Conservation (phyloP, 805 yeast species). For the Debaryomyces castellii region DNA sequence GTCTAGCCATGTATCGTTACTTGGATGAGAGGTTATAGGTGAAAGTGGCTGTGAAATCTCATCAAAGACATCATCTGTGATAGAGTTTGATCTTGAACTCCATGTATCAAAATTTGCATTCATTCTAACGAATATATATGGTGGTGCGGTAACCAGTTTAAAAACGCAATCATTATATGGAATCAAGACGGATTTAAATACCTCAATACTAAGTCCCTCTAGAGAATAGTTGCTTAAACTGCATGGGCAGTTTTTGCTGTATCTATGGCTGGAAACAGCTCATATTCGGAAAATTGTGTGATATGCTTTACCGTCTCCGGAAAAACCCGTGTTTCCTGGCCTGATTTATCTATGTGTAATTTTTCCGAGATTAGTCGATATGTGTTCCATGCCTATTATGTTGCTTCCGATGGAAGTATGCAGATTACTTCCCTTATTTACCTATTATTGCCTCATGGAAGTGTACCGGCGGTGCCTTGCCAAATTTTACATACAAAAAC, state of each 20-base stretch:
- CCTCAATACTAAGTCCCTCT: neutral
- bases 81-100: neutral
- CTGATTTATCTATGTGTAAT: neutral
- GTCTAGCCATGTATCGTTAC: neutral
- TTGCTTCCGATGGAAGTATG: too few species aligned
- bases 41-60: conserved; percentile 9
- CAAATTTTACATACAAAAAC: too few species aligned
- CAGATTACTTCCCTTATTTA: too few species aligned
- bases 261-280: neutral
- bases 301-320: neutral
- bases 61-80: neutral
- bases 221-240: neutral
- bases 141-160: neutral
- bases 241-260: neutral
- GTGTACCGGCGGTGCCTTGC: too few species aligned
- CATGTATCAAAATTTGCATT: neutral
- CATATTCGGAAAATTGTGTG: neutral
- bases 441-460: too few species aligned
- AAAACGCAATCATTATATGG: neutral
- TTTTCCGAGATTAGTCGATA: neutral
- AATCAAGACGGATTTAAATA: neutral
- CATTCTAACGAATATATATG: neutral
- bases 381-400: too few species aligned
- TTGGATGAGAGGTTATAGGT: conserved; percentile 1
- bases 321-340: neutral